phyloP scores from a whole-genome alignment of 1,284 basidiomycete species.

The Cutaneotrichosporon curvatum region DNA sequence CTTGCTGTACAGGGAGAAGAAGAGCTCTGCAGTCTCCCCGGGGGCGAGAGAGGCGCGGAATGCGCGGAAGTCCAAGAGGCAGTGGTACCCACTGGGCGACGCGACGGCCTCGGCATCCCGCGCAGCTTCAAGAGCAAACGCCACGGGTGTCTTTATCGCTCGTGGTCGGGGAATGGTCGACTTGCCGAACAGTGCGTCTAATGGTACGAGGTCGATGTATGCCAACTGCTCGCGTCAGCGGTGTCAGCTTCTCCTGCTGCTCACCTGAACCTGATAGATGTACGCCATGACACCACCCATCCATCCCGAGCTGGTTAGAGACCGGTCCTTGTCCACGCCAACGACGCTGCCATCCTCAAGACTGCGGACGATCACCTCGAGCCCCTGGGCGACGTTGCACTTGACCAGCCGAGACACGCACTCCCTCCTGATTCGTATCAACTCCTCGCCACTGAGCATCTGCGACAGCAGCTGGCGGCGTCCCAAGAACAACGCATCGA shows the following conservation, averaged over 20 bases:
- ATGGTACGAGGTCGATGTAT: slow-evolving; percentile 59
- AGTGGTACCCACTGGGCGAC: slow-evolving; percentile 57
- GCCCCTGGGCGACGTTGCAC: slow-evolving; percentile 82
- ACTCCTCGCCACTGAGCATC: slow-evolving; percentile 81
- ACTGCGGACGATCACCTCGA: slow-evolving; percentile 93
- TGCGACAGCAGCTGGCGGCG: slow-evolving; percentile 82
- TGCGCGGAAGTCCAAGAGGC: slow-evolving; percentile 80
- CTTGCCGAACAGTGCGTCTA: slow-evolving; percentile 36
- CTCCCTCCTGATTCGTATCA: slow-evolving; percentile 69
- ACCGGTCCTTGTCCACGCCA: slow-evolving; percentile 70
- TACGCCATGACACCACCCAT: slow-evolving; percentile 62
- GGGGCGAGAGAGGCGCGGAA: slow-evolving; percentile 81
- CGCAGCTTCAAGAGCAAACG: slow-evolving; percentile 2
- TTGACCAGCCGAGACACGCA: slow-evolving; percentile 81
- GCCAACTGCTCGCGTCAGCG: slow-evolving; percentile 53
- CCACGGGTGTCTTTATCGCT: slow-evolving; percentile 9
- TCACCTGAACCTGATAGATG: slow-evolving; percentile 56
- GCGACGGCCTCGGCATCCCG: background rate
- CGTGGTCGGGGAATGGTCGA: slow-evolving; percentile 9
- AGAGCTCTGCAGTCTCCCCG: slow-evolving; percentile 86
- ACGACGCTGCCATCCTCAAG: slow-evolving; percentile 83
- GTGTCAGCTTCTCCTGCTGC: slow-evolving; percentile 4
- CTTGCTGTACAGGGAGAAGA: slow-evolving; percentile 87
- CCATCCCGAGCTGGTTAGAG: slow-evolving; percentile 65
- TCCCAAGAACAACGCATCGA: slow-evolving; percentile 83